Percentiles rank a stretch among this genome's conserved stretches.
phyloP scores from a whole-genome alignment of 495 filamentous ascomycete species.

The Evernia prunastri region DNA sequence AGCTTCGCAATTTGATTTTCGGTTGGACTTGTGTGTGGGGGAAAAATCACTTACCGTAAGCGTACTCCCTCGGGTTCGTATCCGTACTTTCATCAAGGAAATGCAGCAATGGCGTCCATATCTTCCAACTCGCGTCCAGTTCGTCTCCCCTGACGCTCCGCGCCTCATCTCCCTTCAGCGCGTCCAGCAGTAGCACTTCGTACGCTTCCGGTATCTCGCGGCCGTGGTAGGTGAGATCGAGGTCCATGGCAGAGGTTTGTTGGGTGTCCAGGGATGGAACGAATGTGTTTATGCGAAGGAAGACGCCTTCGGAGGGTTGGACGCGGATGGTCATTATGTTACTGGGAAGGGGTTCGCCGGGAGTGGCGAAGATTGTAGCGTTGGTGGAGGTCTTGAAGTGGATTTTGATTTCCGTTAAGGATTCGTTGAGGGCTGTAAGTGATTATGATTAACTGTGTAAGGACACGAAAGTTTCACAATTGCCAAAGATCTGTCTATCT shows the following conservation, averaged over 20 bases:
- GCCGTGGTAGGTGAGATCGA: slow-evolving; percentile 76
- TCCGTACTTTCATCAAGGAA: slow-evolving; percentile 81
- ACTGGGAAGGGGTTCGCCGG: slow-evolving; percentile 71
- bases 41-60: slow-evolving; percentile 59
- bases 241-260: slow-evolving; percentile 77
- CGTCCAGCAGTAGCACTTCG: slow-evolving; percentile 76
- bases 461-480: not conserved
- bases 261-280: slow-evolving; percentile 76
- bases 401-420: slow-evolving; percentile 83
- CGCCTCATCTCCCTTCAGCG: slow-evolving; percentile 77
- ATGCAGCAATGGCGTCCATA: slow-evolving; percentile 75
- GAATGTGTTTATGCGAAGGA: slow-evolving; percentile 89
- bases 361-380: slow-evolving; percentile 63
- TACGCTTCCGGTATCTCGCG: slow-evolving; percentile 85
- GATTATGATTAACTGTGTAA: slow-evolving; percentile 8
- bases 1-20: not conserved
- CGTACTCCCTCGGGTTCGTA: slow-evolving; percentile 71
- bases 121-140: slow-evolving; percentile 76
- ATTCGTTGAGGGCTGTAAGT: slow-evolving; percentile 64
- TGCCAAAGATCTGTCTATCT: not conserved
- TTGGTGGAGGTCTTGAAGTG: slow-evolving; percentile 78
- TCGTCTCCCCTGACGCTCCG: slow-evolving; percentile 85
- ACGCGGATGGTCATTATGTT: slow-evolving; percentile 85
- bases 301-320: slow-evolving; percentile 80
- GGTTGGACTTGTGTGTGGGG: not conserved